phyloP scores from a whole-genome alignment of 441 rosid genomes.

The Brassica balearica region DNA sequence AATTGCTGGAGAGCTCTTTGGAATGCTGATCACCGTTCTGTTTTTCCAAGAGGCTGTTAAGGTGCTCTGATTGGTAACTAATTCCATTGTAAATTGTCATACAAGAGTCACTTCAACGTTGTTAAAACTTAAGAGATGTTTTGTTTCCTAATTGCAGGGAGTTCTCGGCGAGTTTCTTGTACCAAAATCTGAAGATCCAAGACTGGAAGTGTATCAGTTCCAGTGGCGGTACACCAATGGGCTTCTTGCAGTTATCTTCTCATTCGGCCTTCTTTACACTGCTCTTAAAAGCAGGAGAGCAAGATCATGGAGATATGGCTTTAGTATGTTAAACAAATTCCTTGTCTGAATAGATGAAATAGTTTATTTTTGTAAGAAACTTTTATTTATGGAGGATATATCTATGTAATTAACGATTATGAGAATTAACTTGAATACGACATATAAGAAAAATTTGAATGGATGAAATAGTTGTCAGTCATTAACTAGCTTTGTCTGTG shows the following conservation, averaged over 20 bases:
- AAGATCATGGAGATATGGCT: slow-evolving; percentile 80
- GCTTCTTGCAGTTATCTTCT: slow-evolving; percentile 72
- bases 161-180: slow-evolving; percentile 66
- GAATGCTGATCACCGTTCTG: slow-evolving; percentile 84
- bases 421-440: no score
- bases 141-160: slow-evolving; percentile 56
- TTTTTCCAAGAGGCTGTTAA: slow-evolving; percentile 88
- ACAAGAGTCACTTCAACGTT: background rate
- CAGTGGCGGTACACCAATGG: slow-evolving; percentile 84
- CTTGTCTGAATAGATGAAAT: background rate
- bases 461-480: background rate
- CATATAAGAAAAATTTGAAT: no score
- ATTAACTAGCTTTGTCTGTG: slow-evolving; percentile 23
- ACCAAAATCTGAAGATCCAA: slow-evolving; percentile 60
- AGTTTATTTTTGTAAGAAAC: no score
- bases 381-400: no score
- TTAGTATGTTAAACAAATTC: slow-evolving; percentile 51
- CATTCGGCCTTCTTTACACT: slow-evolving; percentile 70
- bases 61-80: slow-evolving; percentile 51
- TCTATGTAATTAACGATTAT: no score
- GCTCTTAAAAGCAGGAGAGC: slow-evolving; percentile 74
- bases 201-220: slow-evolving; percentile 62
- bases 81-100: slow-evolving; percentile 1
- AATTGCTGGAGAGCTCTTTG: slow-evolving; percentile 89
- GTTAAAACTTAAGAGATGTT: slow-evolving; percentile 21